Base-by-base conservation (phyloP, 192 early-diverging fungal species). In the Gryganskiella cystojenkinii region DNA sequence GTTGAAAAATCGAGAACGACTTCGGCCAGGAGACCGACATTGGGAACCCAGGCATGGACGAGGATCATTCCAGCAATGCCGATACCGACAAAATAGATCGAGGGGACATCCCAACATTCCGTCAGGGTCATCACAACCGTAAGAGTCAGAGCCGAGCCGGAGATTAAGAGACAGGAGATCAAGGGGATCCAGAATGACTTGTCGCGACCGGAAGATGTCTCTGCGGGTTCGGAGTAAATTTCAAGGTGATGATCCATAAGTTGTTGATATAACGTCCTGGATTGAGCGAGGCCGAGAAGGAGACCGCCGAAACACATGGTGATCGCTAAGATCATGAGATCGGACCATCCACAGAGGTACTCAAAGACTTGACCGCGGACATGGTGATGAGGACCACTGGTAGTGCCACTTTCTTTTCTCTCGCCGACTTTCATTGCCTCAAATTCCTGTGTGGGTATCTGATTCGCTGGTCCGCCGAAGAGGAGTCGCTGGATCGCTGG, bases 81-180 rank as follows among this genome's bases (percentile, higher is more conserved):
- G 46, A 78, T 69, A 30, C 74, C 74, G 1, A 51, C 42, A 60
- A 78, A 78, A 34, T 78, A 69, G 42, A 60, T 44, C 31, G 74
- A 64, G 24, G 74, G 74, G 1, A 68, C 47, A 50, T 78, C 74
- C 74, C 74, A 78, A 66, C 74, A 69, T 28, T 78, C 74, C 8
- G 61, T 33, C 22, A 69, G 19, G 37, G 68, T 69, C 66, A 78
- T 69, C n/a, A 76, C 28, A 31, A 68, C 30, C 5, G 60, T 64
- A 24, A 76, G 28, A 10, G 24, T 42, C 30, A 76, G 28, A 11
- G 65, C 64, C 2, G 73, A 68, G 14, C 19, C 52, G 3, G 54
- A 43, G 0, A 67, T 20, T 30, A 67, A 37, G 24, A 65, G 9
- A 31, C 61, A 42, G 33, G 70, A 34, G 22, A 59, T 17, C 19